A percentile compares a stretch with the other conserved stretches of the same genome.
Evolutionary conservation across 352 stramenopile species (phyloP).

Genomic region (Phytopythium mirpurense): DNA sequence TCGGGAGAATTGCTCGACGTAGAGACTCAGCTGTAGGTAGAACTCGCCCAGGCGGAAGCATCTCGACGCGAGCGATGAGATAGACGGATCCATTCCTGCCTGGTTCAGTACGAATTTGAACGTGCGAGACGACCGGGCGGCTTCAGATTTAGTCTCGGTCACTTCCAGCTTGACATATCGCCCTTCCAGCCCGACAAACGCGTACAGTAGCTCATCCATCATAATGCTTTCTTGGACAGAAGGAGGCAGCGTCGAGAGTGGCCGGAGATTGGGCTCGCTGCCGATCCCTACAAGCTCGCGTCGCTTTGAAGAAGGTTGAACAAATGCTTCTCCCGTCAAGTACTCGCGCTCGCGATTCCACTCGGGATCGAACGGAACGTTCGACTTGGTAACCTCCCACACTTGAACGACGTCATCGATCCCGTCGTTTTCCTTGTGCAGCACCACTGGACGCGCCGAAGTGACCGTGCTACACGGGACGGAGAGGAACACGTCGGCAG

Average conservation of each 20-base stretch:
- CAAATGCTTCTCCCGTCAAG: slow-evolving; percentile 63
- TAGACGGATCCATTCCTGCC: slow-evolving; percentile 77
- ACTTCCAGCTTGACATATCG: slow-evolving; percentile 75
- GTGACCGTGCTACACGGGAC: slow-evolving; percentile 9
- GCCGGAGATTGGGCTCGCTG: slow-evolving; percentile 39
- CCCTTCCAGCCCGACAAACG: slow-evolving; percentile 74
- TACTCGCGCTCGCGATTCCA: slow-evolving; percentile 83
- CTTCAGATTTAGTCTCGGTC: slow-evolving; percentile 33
- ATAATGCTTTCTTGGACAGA: slow-evolving; percentile 80
- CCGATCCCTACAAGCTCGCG: slow-evolving; percentile 22
- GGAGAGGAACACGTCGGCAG: slow-evolving; percentile 51
- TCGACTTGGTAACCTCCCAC: slow-evolving; percentile 86
- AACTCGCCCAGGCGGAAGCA: slow-evolving; percentile 73
- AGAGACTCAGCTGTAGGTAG: slow-evolving; percentile 70
- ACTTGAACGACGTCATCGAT: slow-evolving; percentile 51
- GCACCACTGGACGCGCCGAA: slow-evolving; percentile 31
- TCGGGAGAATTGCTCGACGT: slow-evolving; percentile 76
- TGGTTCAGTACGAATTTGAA: slow-evolving; percentile 73
- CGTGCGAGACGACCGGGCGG: slow-evolving; percentile 17
- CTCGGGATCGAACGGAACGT: slow-evolving; percentile 76
- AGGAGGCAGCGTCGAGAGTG: slow-evolving; percentile 66
- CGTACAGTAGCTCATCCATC: slow-evolving; percentile 80
- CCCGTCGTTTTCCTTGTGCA: slow-evolving; percentile 46
- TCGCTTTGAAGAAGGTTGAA: slow-evolving; percentile 43
- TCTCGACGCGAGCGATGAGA: slow-evolving; percentile 57